Conservation (phyloP, 306 rosid species). For the Rubus idaeus region DNA sequence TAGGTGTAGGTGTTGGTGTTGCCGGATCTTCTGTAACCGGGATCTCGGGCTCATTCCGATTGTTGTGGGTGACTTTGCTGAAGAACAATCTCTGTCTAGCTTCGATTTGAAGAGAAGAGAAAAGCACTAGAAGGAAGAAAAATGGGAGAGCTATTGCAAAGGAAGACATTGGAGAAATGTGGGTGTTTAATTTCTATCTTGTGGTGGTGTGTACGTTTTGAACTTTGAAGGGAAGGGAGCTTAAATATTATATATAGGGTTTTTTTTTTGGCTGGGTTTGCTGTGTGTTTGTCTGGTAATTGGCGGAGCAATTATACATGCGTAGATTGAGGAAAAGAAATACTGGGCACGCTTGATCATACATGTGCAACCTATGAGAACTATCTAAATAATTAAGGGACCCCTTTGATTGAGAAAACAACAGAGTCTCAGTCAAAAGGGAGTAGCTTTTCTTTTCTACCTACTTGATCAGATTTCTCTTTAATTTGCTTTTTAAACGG, state of each 20-base stretch:
- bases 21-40: constrained; percentile 18
- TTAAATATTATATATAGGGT: background rate
- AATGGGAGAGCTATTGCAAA: constrained; percentile 32
- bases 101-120: constrained; percentile 45
- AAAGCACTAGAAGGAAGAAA: constrained; percentile 38
- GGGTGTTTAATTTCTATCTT: too few relatives aligned
- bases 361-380: constrained; percentile 50
- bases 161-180: constrained; percentile 40
- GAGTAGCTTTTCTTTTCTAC: background rate
- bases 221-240: background rate
- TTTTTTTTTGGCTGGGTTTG: too few relatives aligned
- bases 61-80: constrained; percentile 43
- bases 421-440: constrained; percentile 30
- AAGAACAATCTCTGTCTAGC: constrained; percentile 54
- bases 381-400: constrained; percentile 28
- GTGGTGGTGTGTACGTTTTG: background rate
- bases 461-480: background rate
- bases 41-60: constrained; percentile 22
- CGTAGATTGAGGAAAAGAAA: constrained; percentile 61
- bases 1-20: background rate
- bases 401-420: background rate
- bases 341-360: constrained; percentile 34
- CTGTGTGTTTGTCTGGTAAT: background rate
- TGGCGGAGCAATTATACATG: constrained; percentile 37
- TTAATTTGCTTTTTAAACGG: constrained; percentile 7